phyloP scores from a whole-genome alignment of 495 filamentous ascomycete species.

The Daldinia decipiens region DNA sequence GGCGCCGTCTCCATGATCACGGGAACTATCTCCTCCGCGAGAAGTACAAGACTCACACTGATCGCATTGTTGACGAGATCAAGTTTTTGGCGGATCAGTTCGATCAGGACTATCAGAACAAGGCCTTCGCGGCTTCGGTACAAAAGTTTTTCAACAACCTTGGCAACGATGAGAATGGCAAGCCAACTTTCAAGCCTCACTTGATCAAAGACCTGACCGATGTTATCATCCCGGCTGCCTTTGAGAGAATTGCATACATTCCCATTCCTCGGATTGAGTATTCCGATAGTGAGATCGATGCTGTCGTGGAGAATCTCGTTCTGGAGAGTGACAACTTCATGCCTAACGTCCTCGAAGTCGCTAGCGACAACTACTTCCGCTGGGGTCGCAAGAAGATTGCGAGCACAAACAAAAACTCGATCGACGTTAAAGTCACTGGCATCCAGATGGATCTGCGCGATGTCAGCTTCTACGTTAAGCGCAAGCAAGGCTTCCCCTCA shows the following conservation, averaged over 20 bases:
- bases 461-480: constrained; percentile 94
- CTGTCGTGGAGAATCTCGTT: constrained; percentile 90
- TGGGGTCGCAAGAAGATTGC: constrained; percentile 84
- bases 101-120: constrained; percentile 86
- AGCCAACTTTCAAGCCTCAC: constrained; percentile 89
- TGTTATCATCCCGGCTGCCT: constrained; percentile 83
- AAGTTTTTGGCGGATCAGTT: constrained; percentile 92
- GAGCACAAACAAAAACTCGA: constrained; percentile 82
- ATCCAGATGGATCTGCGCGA: constrained; percentile 90
- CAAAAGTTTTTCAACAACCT: constrained; percentile 89
- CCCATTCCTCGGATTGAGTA: constrained; percentile 96
- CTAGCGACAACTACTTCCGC: constrained; percentile 93
- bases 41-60: constrained; percentile 86
- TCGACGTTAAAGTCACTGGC: constrained; percentile 85
- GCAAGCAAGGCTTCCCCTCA: constrained; percentile 93
- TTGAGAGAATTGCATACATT: constrained; percentile 90
- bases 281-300: constrained; percentile 84
- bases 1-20: constrained; percentile 84
- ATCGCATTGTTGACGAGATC: constrained; percentile 87
- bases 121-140: constrained; percentile 75
- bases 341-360: constrained; percentile 92
- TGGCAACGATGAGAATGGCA: constrained; percentile 80
- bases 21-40: constrained; percentile 89
- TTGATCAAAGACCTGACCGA: constrained; percentile 88
- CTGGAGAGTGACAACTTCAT: constrained; percentile 97